Base-by-base conservation (phyloP, 2,329 filamentous ascomycete genomes). In the Dothistroma pini region DNA sequence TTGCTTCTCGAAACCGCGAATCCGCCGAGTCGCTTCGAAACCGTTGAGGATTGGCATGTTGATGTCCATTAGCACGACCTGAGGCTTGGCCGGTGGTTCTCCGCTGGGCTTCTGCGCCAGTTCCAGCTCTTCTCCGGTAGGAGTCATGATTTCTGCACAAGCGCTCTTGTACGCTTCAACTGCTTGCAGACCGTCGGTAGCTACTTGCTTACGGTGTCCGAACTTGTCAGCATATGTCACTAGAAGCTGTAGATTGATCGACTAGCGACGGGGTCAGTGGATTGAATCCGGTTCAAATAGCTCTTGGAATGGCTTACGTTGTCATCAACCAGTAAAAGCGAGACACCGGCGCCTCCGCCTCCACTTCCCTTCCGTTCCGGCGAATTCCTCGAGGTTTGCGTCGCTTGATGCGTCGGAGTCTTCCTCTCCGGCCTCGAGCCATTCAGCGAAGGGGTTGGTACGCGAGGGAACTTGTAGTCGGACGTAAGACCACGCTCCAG, bases 151-250 rank as follows among this genome's bases (percentile, higher is more conserved):
- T 12, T 4, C 51, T 11, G 51, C 34, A 19, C 54, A 60, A 2
- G 58, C 57, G 53, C 57, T 57, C 44, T 78, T 74, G 59, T 79
- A 80, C 32, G 70, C 71, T 7, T 80, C 71, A 0, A 83, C 76
- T 2, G 82, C 82, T 67, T 82, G 76, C 1, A 78, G 72, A 7
- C 82, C 82, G 63, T 83, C 77, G 22, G 70, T 70, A 1, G 81
- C 81, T 14, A 76, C 76, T n/a, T 76, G 72, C 4, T 73, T 71
- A n/a, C 71, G 75, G 2, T 78, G 77, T 1, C 77, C 74, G 4
- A 76, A 68, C 49, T 72, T 73, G 9, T 66, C 58, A n/a, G 69
- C 68, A 60, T 71, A 73, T 52, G 68, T 70, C 5, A 68, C 61
- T 2, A 74, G 69, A 4, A 74, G 68, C 32, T 69, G 66, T 11